These are phyloP conservation scores for Termitomyces sp. DNA, from an alignment of 768 basidiomycete species.

Conservation along the genomic window DNA sequence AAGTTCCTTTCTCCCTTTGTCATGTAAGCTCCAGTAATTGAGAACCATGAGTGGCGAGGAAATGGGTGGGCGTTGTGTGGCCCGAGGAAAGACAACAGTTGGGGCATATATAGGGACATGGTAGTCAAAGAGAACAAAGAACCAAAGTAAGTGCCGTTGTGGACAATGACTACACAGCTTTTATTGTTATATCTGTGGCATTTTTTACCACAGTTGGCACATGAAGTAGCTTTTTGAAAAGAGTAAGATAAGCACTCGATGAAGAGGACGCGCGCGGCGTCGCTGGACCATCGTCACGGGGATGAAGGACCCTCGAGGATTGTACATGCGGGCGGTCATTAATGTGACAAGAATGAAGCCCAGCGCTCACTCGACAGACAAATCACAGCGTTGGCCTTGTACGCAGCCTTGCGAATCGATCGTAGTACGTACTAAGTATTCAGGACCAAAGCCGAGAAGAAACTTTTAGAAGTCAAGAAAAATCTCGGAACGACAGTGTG, in stretches of 20 bases:
- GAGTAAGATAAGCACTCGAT: background rate
- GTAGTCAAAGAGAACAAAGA: background rate
- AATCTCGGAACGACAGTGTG: too few relatives aligned
- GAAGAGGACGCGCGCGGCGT: too few relatives aligned
- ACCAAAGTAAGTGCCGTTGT: background rate
- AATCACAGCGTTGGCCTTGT: too few relatives aligned
- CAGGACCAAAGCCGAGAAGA: too few relatives aligned
- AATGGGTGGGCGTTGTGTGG: background rate
- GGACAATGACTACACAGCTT: background rate
- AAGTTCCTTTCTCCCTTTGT: background rate
- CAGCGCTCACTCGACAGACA: too few relatives aligned
- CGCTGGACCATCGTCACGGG: too few relatives aligned
- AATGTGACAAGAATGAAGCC: too few relatives aligned
- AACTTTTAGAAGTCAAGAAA: too few relatives aligned
- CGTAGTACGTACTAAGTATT: too few relatives aligned
- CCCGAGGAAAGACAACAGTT: background rate
- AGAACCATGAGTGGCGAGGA: background rate
- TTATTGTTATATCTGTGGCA: background rate
- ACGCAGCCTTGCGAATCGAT: too few relatives aligned
- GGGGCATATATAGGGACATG: background rate
- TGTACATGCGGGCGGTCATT: too few relatives aligned
- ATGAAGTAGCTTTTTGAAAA: background rate
- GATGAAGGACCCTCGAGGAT: too few relatives aligned
- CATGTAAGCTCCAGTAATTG: background rate
- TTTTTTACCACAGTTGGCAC: background rate